Evolutionary conservation across 1,284 basidiomycete genomes (phyloP), one percentile per base, ranked within the genome.

Genomic region (Heterobasidion occidentale): DNA sequence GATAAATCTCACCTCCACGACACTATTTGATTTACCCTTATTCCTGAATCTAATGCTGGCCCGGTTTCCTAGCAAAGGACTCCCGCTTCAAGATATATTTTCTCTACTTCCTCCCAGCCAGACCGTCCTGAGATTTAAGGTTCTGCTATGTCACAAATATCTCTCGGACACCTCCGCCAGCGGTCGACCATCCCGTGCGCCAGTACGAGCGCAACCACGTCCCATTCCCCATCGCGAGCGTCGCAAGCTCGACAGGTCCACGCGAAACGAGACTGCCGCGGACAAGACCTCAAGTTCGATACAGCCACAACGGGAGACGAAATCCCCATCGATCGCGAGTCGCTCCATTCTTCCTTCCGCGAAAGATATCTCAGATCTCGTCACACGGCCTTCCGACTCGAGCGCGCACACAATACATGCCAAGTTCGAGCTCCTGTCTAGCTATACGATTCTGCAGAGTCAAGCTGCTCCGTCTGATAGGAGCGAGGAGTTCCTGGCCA

Each of bases 1-100:
- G 55, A 74, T 84, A 59, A 77, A 84, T 61, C 71, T 86, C 36
- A 72, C 74, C 33, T 71, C 72, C 36, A 77, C 80, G 0, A 69
- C 67, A 12, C 66, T 75, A 53, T 68, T 86, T 47, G 80, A 86
- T 59, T 66, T 74, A 34, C 60, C 71, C 9, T 71, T 78, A 65
- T 77, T 86, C 62, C 68, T 77, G 33, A 73, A 77, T 46, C 71
- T 76, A 11, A 67, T 81, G 27, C 75, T 73, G 54, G 73, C 68
- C 44, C 77, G 77, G 47, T 62, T 84, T 12, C 67, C 74, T 20
- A 67, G 74, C 6, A 64, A 73, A n/a, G 58, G 71, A 1, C 56
- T 69, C 48, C 64, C 65, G 14, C 61, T 76, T 42, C 65, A 69
- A 20, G 63, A 66, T 15, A 60, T 83, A 33, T 70, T 83, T 59